Evolutionary conservation across 2,329 filamentous ascomycete genomes (phyloP), one percentile per base, ranked within the genome.

Genomic region (Colletotrichum horii): DNA sequence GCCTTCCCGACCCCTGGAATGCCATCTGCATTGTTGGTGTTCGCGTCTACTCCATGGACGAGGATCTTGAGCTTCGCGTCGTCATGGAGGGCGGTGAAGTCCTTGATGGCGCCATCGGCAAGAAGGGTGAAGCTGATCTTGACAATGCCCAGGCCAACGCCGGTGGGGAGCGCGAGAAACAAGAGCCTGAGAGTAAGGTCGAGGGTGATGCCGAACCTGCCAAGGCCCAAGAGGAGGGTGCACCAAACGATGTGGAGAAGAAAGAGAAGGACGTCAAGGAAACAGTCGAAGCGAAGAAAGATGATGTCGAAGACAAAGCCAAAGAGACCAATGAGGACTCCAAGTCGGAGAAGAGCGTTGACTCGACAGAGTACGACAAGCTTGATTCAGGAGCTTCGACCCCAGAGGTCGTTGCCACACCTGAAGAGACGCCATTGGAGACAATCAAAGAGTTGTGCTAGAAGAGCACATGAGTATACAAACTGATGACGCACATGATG

Each of bases 11-110:
- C 28, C 89, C 90, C 2, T 93, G 92, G 91, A 93, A 93, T 80
- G 91, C 91, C 6, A 87, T 93, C 61, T 90, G 88, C 68, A 89
- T 93, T 22, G 88, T 93, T 0, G 91, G 92, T 0, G 83, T 93
- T 67, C 88, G 91, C 6, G 89, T 93, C 8, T 93, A 93, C 81
- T 89, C 89, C 79, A 91, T 90, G 81, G 89, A 93, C 79, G 86
- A 88, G 60, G 82, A 85, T 36, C 83, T 92, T 4, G 87, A 90
- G 81, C 82, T 91, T n/a, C 85, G 86, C 48, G 87, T 90, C 15
- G 88, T 91, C 24, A 87, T 91, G 82, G 89, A 91, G 79, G 89
- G 89, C 52, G 89, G 88, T 28, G 85, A 88, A 78, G 84, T 91
- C 5, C 83, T 87, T 32, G 89, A 91, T 80, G 87, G 85, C 52